Evolutionary conservation across 2,329 filamentous ascomycete species (phyloP), one percentile per base, ranked within the genome.

Genomic region (Penicillium olsonii): DNA sequence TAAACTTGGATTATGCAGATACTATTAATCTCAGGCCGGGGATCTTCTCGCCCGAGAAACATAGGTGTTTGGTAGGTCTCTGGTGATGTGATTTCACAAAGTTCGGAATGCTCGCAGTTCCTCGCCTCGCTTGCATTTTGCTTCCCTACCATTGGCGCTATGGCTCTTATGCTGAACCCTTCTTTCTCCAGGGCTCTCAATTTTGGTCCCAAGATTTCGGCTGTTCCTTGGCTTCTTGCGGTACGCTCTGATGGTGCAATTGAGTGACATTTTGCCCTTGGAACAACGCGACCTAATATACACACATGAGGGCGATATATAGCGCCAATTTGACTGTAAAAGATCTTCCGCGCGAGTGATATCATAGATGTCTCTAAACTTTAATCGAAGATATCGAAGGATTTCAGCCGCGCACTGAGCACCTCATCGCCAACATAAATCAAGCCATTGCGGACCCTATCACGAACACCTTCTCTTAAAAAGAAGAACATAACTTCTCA

Each of bases 401-500:
- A 20, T 26, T 34, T 35, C 31, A 17, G 40, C 35, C 20, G 20
- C 14, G 17, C 37, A 15, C 42, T 15, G 15, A 61, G 57, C 57
- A 61, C 59, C 55, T 61, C 57, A 61, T 61, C 46, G 14, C 17
- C 26, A 27, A 41, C 40, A 26, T 29, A 17, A 50, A 59, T 61
- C 51, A 58, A 55, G 31, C 43, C 55, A 61, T 59, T 44, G 48
- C 41, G 37, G 55, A 49, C 47, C 50, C 15, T 12, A 19, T 19
- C 12, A n/a, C 33, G 14, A 19, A 48, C 29, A 53, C 54, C 51
- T 49, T 35, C 22, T 17, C 22, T 35, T 7, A 14, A 22, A 12
- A 33, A 42, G 33, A 24, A 37, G 3, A 17, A 27, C 33, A 46
- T n/a, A 15, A 42, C 45, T 22, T 15, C 9, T 24, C 38, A 31